Base-by-base conservation (phyloP, 345 rosid species). In the Murraya koenigii region DNA sequence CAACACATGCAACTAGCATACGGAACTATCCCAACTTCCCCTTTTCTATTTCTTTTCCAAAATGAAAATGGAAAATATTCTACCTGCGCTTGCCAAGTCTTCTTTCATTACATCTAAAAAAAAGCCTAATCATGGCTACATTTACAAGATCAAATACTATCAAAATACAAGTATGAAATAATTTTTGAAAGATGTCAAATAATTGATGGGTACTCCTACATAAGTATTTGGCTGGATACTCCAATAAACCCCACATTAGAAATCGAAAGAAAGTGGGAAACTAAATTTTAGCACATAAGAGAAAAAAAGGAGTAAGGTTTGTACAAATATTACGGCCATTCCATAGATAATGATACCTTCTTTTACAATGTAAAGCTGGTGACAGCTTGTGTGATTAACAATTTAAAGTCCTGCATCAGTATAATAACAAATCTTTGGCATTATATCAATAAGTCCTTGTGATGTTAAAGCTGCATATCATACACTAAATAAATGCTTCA, bases 381-480 rank as follows among this genome's bases (percentile, higher is more conserved):
- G 17, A 55, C 55, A n/a, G 44, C 60, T 55, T 36, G 26, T 22
- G 47, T 19, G 1, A 55, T n/a, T 11, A 35, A 32, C 26, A 54
- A 22, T 33, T 10, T 54, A 9, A 30, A 54, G 13, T 7, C 35
- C 15, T n/a, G 33, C 8, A 22, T 20, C 15, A 63, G 32, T 0
- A 54, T 5, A 54, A 20, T 1, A 52, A 54, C 28, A 13, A 71
- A 32, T 20, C 26, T 32, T 32, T 30, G 74, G 23, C 61, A 33
- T n/a, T 66, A 19, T 17, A 30, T 32, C 26, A 54, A 54, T 32
- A 2, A 71, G 17, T 22, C 20, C 52, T 36, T 66, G 28, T 65
- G 73, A 49, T 49, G 73, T 47, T 60, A 69, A 69, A 69, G 30
- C 35, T 52, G 20, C 9, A 69, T 47, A 56, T 69, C 73, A 32